Conservation (phyloP, 352 stramenopile species). For the Peronosclerospora sorghi region DNA sequence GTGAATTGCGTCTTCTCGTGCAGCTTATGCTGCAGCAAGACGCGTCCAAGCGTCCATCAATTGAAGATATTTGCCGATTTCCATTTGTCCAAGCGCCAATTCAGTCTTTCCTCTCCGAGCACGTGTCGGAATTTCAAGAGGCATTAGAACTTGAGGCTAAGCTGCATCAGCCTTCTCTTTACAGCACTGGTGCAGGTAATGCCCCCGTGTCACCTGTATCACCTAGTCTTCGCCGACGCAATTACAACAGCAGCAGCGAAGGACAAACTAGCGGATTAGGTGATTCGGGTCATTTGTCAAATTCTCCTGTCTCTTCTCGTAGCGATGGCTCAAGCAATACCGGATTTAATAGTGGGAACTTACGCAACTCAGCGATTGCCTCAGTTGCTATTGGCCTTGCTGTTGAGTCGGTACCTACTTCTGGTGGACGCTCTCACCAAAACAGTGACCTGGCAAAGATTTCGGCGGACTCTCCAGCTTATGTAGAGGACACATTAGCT, state of each 20-base stretch:
- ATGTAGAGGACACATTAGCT: slow-evolving; percentile 46
- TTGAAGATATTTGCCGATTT: slow-evolving; percentile 85
- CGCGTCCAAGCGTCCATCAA: slow-evolving; percentile 72
- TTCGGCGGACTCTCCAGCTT: slow-evolving; percentile 20
- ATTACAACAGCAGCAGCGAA: slow-evolving; percentile 38
- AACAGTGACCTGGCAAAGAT: slow-evolving; percentile 33
- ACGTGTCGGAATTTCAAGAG: slow-evolving; percentile 80
- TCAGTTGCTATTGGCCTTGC: slow-evolving; percentile 39
- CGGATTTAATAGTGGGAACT: slow-evolving; percentile 25
- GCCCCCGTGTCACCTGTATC: slow-evolving; percentile 27
- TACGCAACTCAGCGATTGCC: slow-evolving; percentile 51
- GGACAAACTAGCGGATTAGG: slow-evolving; percentile 19
- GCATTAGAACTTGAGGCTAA: slow-evolving; percentile 81
- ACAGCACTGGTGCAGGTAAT: slow-evolving; percentile 30
- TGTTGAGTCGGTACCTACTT: slow-evolving; percentile 25
- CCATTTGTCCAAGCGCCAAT: slow-evolving; percentile 78
- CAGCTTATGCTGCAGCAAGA: slow-evolving; percentile 85
- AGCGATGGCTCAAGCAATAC: slow-evolving; percentile 38
- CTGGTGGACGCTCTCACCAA: slow-evolving; percentile 19
- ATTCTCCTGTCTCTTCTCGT: slow-evolving; percentile 29
- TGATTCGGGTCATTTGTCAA: slow-evolving; percentile 18
- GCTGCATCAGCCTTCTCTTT: slow-evolving; percentile 69
- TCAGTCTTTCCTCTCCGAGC: slow-evolving; percentile 74
- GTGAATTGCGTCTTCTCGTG: slow-evolving; percentile 71
- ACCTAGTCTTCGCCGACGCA: slow-evolving; percentile 29